phyloP scores from a whole-genome alignment of 148 eudicot species.

The Talinum fruticosum region DNA sequence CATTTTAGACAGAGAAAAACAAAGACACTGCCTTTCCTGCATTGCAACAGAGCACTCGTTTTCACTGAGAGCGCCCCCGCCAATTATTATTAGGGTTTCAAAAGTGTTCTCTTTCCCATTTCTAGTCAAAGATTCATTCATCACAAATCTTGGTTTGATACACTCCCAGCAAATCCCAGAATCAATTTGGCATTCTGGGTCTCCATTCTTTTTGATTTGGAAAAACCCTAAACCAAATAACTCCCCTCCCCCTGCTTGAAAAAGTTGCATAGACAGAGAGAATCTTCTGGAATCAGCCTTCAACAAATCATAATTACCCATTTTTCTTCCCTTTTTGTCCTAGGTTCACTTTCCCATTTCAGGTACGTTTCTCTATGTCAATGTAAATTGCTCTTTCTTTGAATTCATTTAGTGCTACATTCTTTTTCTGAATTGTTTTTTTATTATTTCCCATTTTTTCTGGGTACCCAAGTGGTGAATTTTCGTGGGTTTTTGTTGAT shows the following conservation, averaged over 20 bases:
- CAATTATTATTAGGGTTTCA: neutral
- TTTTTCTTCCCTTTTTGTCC: slow-evolving; percentile 21
- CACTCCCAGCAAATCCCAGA: neutral
- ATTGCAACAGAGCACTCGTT: neutral
- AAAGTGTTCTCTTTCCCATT: neutral
- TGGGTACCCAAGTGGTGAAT: neutral
- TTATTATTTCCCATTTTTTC: neutral
- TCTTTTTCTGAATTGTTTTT: neutral
- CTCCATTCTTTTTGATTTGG: neutral
- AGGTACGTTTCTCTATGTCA: slow-evolving; percentile 31
- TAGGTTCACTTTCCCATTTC: slow-evolving; percentile 18
- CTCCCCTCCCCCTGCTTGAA: neutral
- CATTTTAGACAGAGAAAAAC: neutral
- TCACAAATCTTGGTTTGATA: slow-evolving; percentile 11
- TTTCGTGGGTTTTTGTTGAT: slow-evolving; percentile 13
- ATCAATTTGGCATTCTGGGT: slow-evolving; percentile 7
- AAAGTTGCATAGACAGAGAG: slow-evolving; percentile 25
- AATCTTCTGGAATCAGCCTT: slow-evolving; percentile 31
- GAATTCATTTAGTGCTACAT: neutral
- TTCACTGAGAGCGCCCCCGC: neutral
- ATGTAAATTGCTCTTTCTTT: slow-evolving; percentile 3
- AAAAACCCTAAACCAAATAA: slow-evolving; percentile 9
- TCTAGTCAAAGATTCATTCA: neutral
- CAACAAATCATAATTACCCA: slow-evolving; percentile 25
- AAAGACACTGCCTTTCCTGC: neutral